Evolutionary conservation across 2,329 filamentous ascomycete genomes (phyloP), one percentile per base, ranked within the genome.

Genomic region (Chalara sp.): DNA sequence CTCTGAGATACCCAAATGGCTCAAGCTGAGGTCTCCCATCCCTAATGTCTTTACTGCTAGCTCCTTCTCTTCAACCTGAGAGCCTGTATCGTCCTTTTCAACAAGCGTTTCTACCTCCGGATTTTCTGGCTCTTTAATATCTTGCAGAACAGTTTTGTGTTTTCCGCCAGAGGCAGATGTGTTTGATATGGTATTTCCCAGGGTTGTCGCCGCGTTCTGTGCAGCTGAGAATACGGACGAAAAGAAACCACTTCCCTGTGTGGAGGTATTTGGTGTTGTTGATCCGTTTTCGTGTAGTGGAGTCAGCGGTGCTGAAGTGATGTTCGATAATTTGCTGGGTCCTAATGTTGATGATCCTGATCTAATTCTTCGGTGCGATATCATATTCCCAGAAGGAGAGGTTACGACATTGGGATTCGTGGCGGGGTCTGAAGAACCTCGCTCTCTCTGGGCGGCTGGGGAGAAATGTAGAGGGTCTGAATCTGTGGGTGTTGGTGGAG

Each of bases 161-260:
- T 73, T 73, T 47, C 70, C 68, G n/a, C 72, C 71, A n/a, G 79
- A 78, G 48, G 81, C 74, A 32, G 75, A 74, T 4, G 76, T 79
- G 65, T 83, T 91, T 46, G 81, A 80, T 44, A 96, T 84, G 45
- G 84, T 89, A 56, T 79, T 88, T 59, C 79, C 89, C 5, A 91
- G 67, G 13, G 81, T 83, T 57, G 74, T 89, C 11, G 91, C 90
- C 42, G 92, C 92, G 76, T 86, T 96, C 68, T 97, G 92, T 13
- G 93, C 93, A 44, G 86, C 92, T 40, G 89, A 92, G 57, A 99
- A 82, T 64, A 99, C 87, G 30, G 88, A 91, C 5, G 89, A 95
- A 70, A 99, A 97, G 72, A 99, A 97, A 1, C 90, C 84, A 37
- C 35, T 37, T 37, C 78, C 74, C 3, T 21, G 21, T 21, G 21